phyloP scores from a whole-genome alignment of 371 early-diverging fungal species.

The Apophysomyces sp. region DNA sequence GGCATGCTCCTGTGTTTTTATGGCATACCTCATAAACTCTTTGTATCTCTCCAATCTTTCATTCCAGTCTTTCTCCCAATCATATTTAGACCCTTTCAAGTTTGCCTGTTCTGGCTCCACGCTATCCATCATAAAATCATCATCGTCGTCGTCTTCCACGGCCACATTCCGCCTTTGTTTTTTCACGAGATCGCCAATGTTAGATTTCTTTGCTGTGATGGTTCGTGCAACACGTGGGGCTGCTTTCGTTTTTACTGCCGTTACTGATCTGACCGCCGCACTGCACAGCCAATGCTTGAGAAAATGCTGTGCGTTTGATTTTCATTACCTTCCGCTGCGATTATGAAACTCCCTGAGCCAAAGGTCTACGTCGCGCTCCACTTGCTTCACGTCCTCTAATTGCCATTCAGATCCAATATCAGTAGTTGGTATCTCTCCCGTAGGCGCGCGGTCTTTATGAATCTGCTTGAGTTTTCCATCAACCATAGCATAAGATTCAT shows the following conservation, averaged over 20 bases:
- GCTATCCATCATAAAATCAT: slow-evolving; percentile 17
- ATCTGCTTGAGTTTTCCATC: slow-evolving; percentile 56
- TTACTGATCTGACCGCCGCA: slow-evolving; percentile 6
- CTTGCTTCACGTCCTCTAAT: slow-evolving; percentile 44
- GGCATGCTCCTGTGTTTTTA: background rate
- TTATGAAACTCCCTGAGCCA: slow-evolving; percentile 60
- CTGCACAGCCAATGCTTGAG: background rate
- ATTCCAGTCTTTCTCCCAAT: slow-evolving; percentile 36
- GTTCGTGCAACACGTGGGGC: slow-evolving; percentile 14
- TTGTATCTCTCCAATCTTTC: slow-evolving; percentile 27
- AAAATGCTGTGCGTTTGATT: background rate
- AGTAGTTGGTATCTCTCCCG: slow-evolving; percentile 35
- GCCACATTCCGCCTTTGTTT: slow-evolving; percentile 15
- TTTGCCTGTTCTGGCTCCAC: slow-evolving; percentile 35
- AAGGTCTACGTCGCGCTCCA: slow-evolving; percentile 47
- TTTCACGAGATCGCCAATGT: slow-evolving; percentile 26
- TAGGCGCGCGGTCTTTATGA: slow-evolving; percentile 31
- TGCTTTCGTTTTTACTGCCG: slow-evolving; percentile 17
- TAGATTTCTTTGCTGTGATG: slow-evolving; percentile 11
- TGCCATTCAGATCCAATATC: slow-evolving; percentile 58
- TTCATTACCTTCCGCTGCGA: slow-evolving; percentile 21
- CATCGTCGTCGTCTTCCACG: slow-evolving; percentile 9
- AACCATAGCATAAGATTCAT: slow-evolving; percentile 50
- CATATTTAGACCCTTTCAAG: slow-evolving; percentile 7
- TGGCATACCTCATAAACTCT: slow-evolving; percentile 28